These are phyloP conservation scores for Crassisporium funariophilum DNA, from an alignment of 768 basidiomycete genomes.

Conservation along the genomic window DNA sequence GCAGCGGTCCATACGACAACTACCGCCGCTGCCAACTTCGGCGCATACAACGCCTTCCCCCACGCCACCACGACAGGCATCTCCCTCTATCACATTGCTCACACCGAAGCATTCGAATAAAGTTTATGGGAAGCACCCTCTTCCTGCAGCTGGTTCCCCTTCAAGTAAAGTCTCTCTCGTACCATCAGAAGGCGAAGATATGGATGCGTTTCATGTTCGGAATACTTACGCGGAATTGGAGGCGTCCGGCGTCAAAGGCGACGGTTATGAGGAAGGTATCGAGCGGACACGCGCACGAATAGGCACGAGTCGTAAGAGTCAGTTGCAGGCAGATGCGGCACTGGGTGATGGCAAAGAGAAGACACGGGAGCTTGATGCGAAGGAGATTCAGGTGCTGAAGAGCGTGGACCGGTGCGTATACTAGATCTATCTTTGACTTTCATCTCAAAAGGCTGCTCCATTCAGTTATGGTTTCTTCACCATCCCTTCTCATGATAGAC, in stretches of 20 bases:
- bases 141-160: slow-evolving; percentile 20
- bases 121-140: slow-evolving; percentile 18
- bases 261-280: slow-evolving; percentile 92
- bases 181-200: slow-evolving; percentile 78
- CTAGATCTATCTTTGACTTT: slow-evolving; percentile 8
- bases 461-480: slow-evolving; percentile 91
- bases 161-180: slow-evolving; percentile 51
- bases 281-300: slow-evolving; percentile 81
- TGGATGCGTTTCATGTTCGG: slow-evolving; percentile 81
- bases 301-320: slow-evolving; percentile 35
- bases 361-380: slow-evolving; percentile 63
- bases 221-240: slow-evolving; percentile 92
- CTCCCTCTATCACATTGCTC: slow-evolving; percentile 23
- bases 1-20: slow-evolving; percentile 27
- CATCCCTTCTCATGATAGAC: slow-evolving; percentile 78
- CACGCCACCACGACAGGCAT: slow-evolving; percentile 25
- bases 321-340: slow-evolving; percentile 57
- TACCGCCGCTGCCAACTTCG: slow-evolving; percentile 39
- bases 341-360: slow-evolving; percentile 62
- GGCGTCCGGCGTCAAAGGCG: slow-evolving; percentile 86
- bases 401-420: slow-evolving; percentile 83
- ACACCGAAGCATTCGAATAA: slow-evolving; percentile 30
- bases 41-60: slow-evolving; percentile 32
- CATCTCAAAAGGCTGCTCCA: slow-evolving; percentile 6
- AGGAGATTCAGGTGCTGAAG: slow-evolving; percentile 71